Base-by-base conservation (phyloP, 352 stramenopile species). In the Globisporangium abappressorium region DNA sequence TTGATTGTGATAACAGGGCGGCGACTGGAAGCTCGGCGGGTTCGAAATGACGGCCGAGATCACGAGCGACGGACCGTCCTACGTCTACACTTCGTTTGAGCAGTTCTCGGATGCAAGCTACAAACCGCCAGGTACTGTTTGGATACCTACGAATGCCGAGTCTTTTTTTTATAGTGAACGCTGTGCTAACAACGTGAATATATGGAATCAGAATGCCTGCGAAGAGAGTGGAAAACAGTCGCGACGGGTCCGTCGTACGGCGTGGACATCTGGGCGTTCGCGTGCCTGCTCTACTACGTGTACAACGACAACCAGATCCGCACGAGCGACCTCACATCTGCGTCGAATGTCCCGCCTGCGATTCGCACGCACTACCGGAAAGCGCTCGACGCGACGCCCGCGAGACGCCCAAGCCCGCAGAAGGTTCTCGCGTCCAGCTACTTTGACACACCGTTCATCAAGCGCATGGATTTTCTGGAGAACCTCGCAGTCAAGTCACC, bases 11-110 rank as follows among this genome's bases (percentile, higher is more conserved):
- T 38, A 6, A 24, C 69, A 90, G 70, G 91, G 90, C 54, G 96
- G 96, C 57, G 96, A 99, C 80, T 98, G 97, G 84, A 99, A 98
- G 69, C 81, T 99, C 20, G 95, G 85, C 33, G 96, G 95, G 11
- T 98, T 98, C 64, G 92, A 96, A 64, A 66, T 98, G 20, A 92
- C 96, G 20, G 94, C 89, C 4, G 88, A 96, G 62, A 70, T 97
- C 62, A 96, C 87, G 2, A 80, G 64, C 22, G 85, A 94, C 63
- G 92, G 91, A 28, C 77, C 93, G 68, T 90, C 85, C 6, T 87
- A 87, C 57, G 77, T 89, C 26, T 94, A 87, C 70, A 94, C 86
- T 51, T 66, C 80, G 5, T 92, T 90, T 55, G 81, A 97, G 87
- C 77, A 98, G 87, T 90, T 86, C 76, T 73, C 79, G 66, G 76